phyloP scores from a whole-genome alignment of 345 rosid genomes.

The Brassica rapa region DNA sequence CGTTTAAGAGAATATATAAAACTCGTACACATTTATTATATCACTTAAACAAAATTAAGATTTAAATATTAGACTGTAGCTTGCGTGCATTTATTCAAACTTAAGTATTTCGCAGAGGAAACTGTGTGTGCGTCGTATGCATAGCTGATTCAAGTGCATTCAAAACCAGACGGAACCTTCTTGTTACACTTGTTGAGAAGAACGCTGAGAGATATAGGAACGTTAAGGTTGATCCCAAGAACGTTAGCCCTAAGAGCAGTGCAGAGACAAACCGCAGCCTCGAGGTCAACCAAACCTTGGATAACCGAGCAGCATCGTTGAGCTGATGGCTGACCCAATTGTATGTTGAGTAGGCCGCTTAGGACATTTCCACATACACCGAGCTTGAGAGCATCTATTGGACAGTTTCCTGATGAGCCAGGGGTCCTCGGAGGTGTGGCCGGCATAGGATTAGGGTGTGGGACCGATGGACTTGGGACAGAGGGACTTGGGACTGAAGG shows the following conservation, averaged over 20 bases:
- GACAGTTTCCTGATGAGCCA: slow-evolving; percentile 44
- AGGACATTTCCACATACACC: slow-evolving; percentile 57
- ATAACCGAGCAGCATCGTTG: slow-evolving; percentile 57
- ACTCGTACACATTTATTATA: not conserved
- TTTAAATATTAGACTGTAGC: not conserved
- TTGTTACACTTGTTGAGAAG: slow-evolving; percentile 61
- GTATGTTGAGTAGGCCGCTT: slow-evolving; percentile 41
- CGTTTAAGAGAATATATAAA: not conserved
- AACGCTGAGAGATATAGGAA: slow-evolving; percentile 61
- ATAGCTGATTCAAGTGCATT: slow-evolving; percentile 43
- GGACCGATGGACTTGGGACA: slow-evolving; percentile 2
- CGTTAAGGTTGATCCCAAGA: slow-evolving; percentile 54
- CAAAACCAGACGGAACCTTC: slow-evolving; percentile 51
- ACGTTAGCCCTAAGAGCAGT: slow-evolving; percentile 64
- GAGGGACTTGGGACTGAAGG: not conserved
- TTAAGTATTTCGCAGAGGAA: not conserved
- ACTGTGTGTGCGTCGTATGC: not conserved
- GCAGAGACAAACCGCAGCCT: slow-evolving; percentile 77
- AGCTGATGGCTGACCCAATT: slow-evolving; percentile 46
- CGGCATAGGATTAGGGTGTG: not conserved
- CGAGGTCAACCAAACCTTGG: slow-evolving; percentile 56
- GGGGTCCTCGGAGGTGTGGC: slow-evolving; percentile 31
- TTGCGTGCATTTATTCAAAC: not conserved
- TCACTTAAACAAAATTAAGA: not conserved
- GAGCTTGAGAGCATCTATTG: slow-evolving; percentile 58